Percentiles rank a stretch among this genome's conserved stretches.
phyloP scores from a whole-genome alignment of 2,329 filamentous ascomycete species.

The Colletotrichum graminicola region DNA sequence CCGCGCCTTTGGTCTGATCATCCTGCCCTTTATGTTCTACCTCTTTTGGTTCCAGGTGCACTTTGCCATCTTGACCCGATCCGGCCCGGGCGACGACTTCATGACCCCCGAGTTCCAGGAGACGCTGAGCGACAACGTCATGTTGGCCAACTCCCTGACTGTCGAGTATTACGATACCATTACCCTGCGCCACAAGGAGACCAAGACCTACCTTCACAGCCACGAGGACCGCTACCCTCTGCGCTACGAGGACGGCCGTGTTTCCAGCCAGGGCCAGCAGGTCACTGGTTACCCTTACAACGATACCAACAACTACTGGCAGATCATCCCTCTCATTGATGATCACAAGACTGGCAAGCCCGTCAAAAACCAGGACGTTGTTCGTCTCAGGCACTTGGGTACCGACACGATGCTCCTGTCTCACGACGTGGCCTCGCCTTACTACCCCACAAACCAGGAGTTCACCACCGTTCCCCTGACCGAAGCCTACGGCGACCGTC shows the following conservation, averaged over 20 bases:
- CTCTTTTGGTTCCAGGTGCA: constrained; percentile 99
- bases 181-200: constrained; percentile 94
- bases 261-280: constrained; percentile 97
- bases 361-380: constrained; percentile 85
- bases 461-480: constrained; percentile 86
- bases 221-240: constrained; percentile 91
- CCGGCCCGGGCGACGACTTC: constrained; percentile 96
- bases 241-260: constrained; percentile 95
- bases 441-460: constrained; percentile 97
- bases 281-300: constrained; percentile 98
- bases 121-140: constrained; percentile 92
- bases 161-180: constrained; percentile 93
- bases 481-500: constrained; percentile 78
- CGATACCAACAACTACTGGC: constrained; percentile 99
- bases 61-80: constrained; percentile 88
- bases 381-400: constrained; percentile 87
- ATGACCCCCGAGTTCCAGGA: constrained; percentile 99
- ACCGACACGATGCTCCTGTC: constrained; percentile 90
- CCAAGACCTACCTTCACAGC: constrained; percentile 95
- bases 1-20: constrained; percentile 85
- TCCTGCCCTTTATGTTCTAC: constrained; percentile 97
- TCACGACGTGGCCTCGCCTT: constrained; percentile 97
- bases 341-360: constrained; percentile 69
- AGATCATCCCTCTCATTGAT: constrained; percentile 81
- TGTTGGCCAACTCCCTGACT: constrained; percentile 86